Evolutionary conservation across 208 protist genomes (phyloP), one percentile per base, ranked within the genome.

Genomic region (Crithidia expoeki): DNA sequence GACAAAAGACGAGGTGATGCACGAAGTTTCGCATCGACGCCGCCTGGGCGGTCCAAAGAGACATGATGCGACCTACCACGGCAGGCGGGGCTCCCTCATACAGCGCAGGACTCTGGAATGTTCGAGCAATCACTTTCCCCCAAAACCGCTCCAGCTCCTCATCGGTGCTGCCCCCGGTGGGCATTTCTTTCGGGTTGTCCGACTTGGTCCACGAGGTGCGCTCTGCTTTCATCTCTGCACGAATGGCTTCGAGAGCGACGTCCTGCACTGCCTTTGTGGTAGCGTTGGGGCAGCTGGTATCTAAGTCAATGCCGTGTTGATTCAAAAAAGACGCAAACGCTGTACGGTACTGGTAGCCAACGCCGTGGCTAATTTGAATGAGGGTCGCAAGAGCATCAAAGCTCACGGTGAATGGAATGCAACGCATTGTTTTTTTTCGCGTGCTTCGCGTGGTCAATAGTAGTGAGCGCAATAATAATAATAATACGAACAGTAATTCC

Each of bases 331-430:
- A 21, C 12, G 30, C 2, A n/a, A 88, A 80, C 30, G 79, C 74
- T 23, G 47, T 53, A 56, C 44, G 71, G 65, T 92, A 95, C 73
- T 95, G 89, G 57, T 74, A 68, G 25, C 86, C 89, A 0, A 86
- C 49, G n/a, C 85, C 80, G 19, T 53, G 66, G 6, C 67, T 72
- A 34, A 95, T 70, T 17, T 60, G 63, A 21, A 95, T 72, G 4
- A 95, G 55, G 5, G 89, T 90, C 14, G 72, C 73, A 25, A 92
- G 68, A 0, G 88, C 81, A 36, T 95, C 89, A 46, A 92, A 88
- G 53, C 84, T 93, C 53, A 95, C 60, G 16, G 78, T 80, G 57
- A 86, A 53, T 7, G 67, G 62, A 12, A 70, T 17, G 28, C 44
- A 57, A n/a, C 17, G 30, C 69, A 68, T 75, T 19, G n/a, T 27